These are phyloP conservation scores for Vaccinium macrocarpon DNA, from an alignment of 148 eudicot genomes.

Conservation along the genomic window DNA sequence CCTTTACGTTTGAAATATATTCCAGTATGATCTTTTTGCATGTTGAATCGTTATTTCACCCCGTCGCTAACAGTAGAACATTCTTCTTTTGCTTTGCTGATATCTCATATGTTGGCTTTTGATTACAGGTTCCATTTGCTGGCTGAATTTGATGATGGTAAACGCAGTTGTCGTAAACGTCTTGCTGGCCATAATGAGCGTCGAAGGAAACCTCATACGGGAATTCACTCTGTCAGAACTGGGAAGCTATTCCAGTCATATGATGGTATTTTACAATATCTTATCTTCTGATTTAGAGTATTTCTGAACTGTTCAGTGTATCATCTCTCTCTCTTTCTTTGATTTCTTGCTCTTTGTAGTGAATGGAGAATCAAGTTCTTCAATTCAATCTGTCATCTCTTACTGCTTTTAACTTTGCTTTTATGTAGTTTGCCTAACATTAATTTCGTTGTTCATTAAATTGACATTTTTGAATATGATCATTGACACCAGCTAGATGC, in stretches of 20 bases:
- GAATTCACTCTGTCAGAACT: slow-evolving; percentile 33
- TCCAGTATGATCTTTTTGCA: not conserved
- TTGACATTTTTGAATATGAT: not conserved
- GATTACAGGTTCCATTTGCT: slow-evolving; percentile 72
- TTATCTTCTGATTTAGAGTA: slow-evolving; percentile 12
- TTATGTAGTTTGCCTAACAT: not conserved
- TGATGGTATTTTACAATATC: slow-evolving; percentile 28
- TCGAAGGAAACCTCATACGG: slow-evolving; percentile 38
- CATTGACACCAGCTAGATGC: not conserved
- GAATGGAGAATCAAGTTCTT: not conserved
- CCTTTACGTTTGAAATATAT: not conserved
- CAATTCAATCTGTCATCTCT: not conserved
- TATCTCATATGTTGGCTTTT: not conserved
- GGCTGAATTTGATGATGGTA: slow-evolving; percentile 85
- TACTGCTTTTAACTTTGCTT: not conserved
- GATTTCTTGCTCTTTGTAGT: not conserved
- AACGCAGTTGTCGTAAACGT: slow-evolving; percentile 92
- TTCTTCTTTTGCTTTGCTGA: not conserved
- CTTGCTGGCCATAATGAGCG: slow-evolving; percentile 94
- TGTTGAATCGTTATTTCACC: not conserved
- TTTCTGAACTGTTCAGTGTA: not conserved
- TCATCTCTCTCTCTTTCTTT: not conserved
- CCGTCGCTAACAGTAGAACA: not conserved
- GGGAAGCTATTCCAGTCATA: slow-evolving; percentile 38
- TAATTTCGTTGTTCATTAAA: not conserved